Evolutionary conservation across 169 alveolate species (phyloP).

Genomic region (Neospora caninum): DNA sequence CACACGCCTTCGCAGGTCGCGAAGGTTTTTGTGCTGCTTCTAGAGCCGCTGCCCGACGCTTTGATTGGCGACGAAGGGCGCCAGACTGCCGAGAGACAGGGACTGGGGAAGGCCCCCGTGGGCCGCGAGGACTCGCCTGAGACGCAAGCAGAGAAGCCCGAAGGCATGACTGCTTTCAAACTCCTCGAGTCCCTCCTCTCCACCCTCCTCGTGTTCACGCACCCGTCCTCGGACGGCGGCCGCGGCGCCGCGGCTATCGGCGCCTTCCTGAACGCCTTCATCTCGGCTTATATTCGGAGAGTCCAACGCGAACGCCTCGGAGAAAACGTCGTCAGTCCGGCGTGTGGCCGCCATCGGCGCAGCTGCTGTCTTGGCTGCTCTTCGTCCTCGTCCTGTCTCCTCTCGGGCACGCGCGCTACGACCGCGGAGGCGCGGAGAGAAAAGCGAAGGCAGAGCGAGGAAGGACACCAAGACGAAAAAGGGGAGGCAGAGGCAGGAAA

Average conservation of each 20-base stretch:
- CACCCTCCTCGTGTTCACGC: not conserved
- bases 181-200: constrained; percentile 31
- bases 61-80: not conserved
- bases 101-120: not conserved
- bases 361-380: constrained; percentile 80
- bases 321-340: not conserved
- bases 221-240: constrained; percentile 29
- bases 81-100: not conserved
- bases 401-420: too few relatives aligned
- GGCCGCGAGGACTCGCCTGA: not conserved
- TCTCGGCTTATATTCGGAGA: constrained; percentile 38
- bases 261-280: constrained; percentile 8
- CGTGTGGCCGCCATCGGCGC: constrained; percentile 77
- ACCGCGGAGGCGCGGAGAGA: not conserved
- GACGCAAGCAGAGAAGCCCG: not conserved
- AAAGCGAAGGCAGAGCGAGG: not conserved
- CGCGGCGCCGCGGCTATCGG: constrained; percentile 30
- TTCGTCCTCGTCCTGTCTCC: not conserved
- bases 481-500: not conserved
- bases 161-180: not conserved
- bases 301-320: constrained; percentile 58
- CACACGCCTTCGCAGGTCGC: constrained; percentile 15
- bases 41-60: constrained; percentile 13
- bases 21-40: constrained; percentile 12
- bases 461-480: not conserved